Conservation (phyloP, 2,329 filamentous ascomycete genomes). For the Lasiodiplodia sp. region DNA sequence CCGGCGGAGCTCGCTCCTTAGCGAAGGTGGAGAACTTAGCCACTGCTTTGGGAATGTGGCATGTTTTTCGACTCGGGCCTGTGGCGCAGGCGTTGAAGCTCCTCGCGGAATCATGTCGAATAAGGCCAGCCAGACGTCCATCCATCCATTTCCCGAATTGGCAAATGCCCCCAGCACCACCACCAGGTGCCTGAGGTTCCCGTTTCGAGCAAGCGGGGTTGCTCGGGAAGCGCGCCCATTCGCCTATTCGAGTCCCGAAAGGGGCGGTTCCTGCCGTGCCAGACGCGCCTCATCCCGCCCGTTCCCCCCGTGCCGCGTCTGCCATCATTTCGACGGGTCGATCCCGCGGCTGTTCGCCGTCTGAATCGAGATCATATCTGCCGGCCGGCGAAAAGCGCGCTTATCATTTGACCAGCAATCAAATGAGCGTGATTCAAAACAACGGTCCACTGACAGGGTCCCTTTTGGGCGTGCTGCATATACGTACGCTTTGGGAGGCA, state of each 20-base stretch:
- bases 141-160: neutral
- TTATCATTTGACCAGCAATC: neutral
- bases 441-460: neutral
- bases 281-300: conserved; percentile 2
- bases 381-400: neutral
- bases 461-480: conserved; percentile 3
- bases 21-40: conserved; percentile 10
- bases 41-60: conserved; percentile 5
- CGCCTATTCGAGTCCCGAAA: neutral
- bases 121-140: neutral
- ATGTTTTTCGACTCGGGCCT: neutral
- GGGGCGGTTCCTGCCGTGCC: conserved; percentile 10
- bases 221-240: neutral
- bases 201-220: neutral
- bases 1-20: conserved; percentile 6
- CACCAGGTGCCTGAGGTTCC: neutral
- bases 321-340: conserved; percentile 8
- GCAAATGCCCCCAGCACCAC: too few relatives aligned
- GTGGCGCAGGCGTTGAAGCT: neutral
- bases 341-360: neutral
- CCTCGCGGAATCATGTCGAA: neutral
- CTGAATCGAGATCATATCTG: neutral
- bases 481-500: neutral
- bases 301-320: conserved; percentile 2
- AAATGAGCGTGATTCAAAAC: neutral